phyloP scores from a whole-genome alignment of 352 stramenopile species.

The Phytopythium boreale region DNA sequence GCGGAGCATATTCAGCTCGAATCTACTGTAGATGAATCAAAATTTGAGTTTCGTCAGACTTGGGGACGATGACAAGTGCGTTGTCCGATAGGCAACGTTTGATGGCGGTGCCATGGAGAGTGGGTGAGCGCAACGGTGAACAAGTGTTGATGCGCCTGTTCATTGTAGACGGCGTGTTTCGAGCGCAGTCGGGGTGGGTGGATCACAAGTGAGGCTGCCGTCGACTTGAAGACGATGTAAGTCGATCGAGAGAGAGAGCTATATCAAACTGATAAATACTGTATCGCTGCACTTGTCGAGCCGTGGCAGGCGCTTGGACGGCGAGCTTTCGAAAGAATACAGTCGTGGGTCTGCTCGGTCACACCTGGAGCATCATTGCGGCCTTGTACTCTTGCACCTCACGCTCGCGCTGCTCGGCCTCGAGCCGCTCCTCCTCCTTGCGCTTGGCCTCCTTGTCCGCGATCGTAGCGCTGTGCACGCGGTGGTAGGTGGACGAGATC shows the following conservation, averaged over 20 bases:
- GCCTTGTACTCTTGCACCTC: slow-evolving; percentile 69
- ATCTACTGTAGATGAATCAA: no score
- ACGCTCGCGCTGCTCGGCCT: slow-evolving; percentile 45
- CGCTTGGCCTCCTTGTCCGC: slow-evolving; percentile 42
- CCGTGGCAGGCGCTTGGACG: no score
- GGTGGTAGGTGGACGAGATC: slow-evolving; percentile 77
- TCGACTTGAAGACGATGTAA: background rate
- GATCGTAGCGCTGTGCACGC: slow-evolving; percentile 52
- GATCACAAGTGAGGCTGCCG: background rate
- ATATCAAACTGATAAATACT: slow-evolving; percentile 1
- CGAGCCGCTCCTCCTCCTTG: slow-evolving; percentile 35
- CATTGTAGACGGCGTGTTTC: background rate
- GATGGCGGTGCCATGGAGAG: background rate
- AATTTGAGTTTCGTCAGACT: background rate
- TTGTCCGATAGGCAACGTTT: background rate
- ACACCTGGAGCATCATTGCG: slow-evolving; percentile 19
- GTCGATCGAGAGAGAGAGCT: no score
- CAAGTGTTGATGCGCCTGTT: background rate
- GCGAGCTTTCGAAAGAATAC: background rate
- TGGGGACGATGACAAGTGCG: background rate
- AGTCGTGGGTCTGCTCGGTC: background rate
- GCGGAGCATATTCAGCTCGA: no score
- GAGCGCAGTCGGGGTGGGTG: background rate
- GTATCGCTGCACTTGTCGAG: background rate
- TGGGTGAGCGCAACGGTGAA: background rate